Conservation (phyloP, 306 rosid genomes). For the Castanea mollissima region DNA sequence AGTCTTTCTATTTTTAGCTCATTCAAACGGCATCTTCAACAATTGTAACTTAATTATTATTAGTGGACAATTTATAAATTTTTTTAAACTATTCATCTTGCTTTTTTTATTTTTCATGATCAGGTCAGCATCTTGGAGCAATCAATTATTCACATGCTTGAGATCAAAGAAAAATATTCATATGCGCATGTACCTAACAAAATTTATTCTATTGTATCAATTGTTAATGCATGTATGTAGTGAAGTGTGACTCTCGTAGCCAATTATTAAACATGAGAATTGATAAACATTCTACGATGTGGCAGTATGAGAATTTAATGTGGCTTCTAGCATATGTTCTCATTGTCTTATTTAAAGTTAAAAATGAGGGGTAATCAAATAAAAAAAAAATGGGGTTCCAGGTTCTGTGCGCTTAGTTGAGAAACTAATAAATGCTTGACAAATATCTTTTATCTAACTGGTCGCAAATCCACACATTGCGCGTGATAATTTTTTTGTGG, state of each 20-base stretch:
- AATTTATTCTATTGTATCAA: background rate
- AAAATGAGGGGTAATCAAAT: background rate
- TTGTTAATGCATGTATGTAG: background rate
- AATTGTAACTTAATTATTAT: background rate
- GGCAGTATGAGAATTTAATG: background rate
- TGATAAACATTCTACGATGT: background rate
- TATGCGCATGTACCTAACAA: background rate
- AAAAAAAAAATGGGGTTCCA: too few species aligned
- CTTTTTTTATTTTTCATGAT: background rate
- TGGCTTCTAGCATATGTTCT: background rate
- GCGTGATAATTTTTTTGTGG: too few species aligned
- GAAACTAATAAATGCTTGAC: background rate
- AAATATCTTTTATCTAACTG: background rate
- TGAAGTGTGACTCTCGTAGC: background rate
- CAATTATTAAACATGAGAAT: background rate
- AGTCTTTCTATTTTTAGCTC: background rate
- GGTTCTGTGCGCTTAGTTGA: background rate
- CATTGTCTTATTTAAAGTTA: background rate
- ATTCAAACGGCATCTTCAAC: background rate
- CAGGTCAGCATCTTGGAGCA: conserved; percentile 1
- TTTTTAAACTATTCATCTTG: background rate
- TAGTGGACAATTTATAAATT: background rate
- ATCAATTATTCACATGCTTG: background rate
- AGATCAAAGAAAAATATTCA: too few species aligned
- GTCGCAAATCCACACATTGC: too few species aligned